Evolutionary conservation across 2,329 filamentous ascomycete species (phyloP), one percentile per base, ranked within the genome.

Genomic region (Hypoxylon sp.): DNA sequence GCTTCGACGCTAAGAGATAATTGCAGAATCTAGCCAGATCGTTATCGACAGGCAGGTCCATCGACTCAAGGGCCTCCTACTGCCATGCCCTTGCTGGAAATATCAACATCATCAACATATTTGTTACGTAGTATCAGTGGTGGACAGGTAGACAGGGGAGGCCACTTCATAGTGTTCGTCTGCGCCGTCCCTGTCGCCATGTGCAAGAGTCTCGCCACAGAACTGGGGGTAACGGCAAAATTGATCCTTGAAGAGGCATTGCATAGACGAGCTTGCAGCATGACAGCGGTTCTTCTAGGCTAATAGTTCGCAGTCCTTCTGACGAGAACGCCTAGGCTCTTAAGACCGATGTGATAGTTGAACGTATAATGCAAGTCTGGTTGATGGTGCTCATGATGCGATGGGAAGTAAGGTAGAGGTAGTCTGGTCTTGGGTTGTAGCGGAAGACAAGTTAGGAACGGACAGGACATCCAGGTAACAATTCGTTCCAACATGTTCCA

Each of bases 201-300:
- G 74, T 78, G 75, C 71, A 72, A 70, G 68, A 65, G 70, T 74
- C 71, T 70, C 66, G 70, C 69, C 70, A 71, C 70, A 73, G 71
- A 72, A 66, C 73, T 70, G 71, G 75, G 61, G 61, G 48, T 58
- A 18, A 46, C 64, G 68, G 66, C 71, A 77, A 76, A 77, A 77
- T 65, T 45, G 46, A 69, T 60, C 53, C 60, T 64, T 51, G 60
- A 50, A 59, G 42, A 52, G 52, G 20, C 22, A 45, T 51, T 59
- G 67, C 59, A 68, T 68, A 65, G 61, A 64, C 54, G 55, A 65
- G 56, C 45, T 42, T n/a, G 48, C 18, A 62, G 50, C 46, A 62
- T 54, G 49, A 28, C 46, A 55, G 49, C 58, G 32, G 16, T 45
- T 22, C 57, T 69, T 58, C 61, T 69, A 67, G 62, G 65, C 61